These are phyloP conservation scores for Quercus lobata DNA, from an alignment of 331 rosid species.

Conservation along the genomic window DNA sequence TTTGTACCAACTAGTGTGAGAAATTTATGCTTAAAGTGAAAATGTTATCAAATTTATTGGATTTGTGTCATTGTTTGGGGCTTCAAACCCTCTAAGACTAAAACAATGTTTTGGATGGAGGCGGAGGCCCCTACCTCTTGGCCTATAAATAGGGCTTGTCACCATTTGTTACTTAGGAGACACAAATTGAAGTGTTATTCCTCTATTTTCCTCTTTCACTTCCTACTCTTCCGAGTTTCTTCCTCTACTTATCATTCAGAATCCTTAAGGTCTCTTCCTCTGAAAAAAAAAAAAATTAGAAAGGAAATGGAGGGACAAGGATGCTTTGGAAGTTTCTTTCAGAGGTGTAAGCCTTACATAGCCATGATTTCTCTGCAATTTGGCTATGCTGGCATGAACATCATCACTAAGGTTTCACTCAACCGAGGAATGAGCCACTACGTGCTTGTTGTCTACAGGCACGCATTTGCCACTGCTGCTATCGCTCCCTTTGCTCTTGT, in stretches of 20 bases:
- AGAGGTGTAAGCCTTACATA: slow-evolving; percentile 50
- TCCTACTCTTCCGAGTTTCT: background rate
- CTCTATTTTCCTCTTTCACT: slow-evolving; percentile 2
- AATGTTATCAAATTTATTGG: too few relatives aligned
- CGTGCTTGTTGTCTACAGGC: slow-evolving; percentile 93
- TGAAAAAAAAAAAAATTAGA: background rate
- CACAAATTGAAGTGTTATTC: slow-evolving; percentile 49
- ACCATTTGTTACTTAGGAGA: slow-evolving; percentile 41
- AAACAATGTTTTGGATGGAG: too few relatives aligned
- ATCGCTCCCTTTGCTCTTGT: slow-evolving; percentile 84
- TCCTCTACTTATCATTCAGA: background rate
- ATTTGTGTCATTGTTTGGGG: too few relatives aligned
- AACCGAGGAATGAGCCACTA: slow-evolving; percentile 98
- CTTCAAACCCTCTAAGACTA: too few relatives aligned
- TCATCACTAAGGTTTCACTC: slow-evolving; percentile 88
- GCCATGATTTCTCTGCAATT: slow-evolving; percentile 93
- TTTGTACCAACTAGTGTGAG: too few relatives aligned
- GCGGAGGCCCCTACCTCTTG: background rate
- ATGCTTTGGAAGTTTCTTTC: slow-evolving; percentile 19
- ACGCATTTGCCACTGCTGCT: slow-evolving; percentile 80
- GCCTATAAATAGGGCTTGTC: slow-evolving; percentile 39
- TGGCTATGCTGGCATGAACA: slow-evolving; percentile 95
- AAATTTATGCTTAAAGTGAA: too few relatives aligned
- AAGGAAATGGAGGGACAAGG: slow-evolving; percentile 45
- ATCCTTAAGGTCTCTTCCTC: background rate